Conservation (phyloP, 2,329 filamentous ascomycete species). For the Talaromyces funiculosus region DNA sequence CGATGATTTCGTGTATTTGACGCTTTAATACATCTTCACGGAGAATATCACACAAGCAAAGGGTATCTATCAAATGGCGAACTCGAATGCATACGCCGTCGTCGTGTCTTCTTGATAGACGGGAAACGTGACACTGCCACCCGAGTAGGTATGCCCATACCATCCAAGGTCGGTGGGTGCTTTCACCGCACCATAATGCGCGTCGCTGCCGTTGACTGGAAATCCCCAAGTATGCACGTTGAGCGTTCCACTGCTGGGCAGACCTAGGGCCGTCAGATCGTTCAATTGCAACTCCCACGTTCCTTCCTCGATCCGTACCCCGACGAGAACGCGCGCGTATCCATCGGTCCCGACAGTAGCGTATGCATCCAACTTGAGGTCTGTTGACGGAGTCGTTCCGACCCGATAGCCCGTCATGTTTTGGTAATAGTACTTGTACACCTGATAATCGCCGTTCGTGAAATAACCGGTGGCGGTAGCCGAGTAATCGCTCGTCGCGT, state of each 20-base stretch:
- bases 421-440: constrained; percentile 45
- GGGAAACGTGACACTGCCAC: constrained; percentile 33
- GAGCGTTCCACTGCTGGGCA: constrained; percentile 28
- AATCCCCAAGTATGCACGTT: constrained; percentile 29
- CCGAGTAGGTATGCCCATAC: constrained; percentile 30
- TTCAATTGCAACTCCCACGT: constrained; percentile 33
- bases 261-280: constrained; percentile 28
- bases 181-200: constrained; percentile 25
- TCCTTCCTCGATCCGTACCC: constrained; percentile 26
- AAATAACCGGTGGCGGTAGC: constrained; percentile 31
- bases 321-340: constrained; percentile 33
- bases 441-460: constrained; percentile 40
- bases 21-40: constrained; percentile 4
- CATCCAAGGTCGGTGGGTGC: constrained; percentile 28
- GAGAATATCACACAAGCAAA: background rate
- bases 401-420: constrained; percentile 42
- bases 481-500: constrained; percentile 19
- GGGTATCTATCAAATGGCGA: constrained; percentile 20
- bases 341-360: constrained; percentile 27
- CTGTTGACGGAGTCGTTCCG: constrained; percentile 30
- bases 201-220: constrained; percentile 13
- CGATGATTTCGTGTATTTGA: no score
- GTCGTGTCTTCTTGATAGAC: constrained; percentile 33
- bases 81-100: constrained; percentile 41
- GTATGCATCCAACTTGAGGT: constrained; percentile 36